Evolutionary conservation across 2,329 filamentous ascomycete species (phyloP).

Genomic region (Alternaria burnsii): DNA sequence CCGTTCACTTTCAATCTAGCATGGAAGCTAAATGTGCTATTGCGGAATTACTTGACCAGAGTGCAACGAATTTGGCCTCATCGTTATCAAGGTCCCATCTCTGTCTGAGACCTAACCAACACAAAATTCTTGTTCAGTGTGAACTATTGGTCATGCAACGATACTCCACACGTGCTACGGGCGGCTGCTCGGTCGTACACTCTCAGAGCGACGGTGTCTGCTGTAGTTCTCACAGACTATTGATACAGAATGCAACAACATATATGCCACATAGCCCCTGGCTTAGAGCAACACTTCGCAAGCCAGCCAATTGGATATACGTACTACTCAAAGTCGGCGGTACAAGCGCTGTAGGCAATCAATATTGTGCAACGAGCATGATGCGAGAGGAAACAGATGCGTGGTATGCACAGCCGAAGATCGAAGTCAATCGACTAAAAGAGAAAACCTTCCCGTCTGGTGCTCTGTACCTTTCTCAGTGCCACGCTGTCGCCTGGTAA

Average conservation of each 20-base stretch:
- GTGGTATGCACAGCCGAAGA: not conserved
- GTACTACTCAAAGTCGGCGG: not conserved
- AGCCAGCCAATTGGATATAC: not conserved
- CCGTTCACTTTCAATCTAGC: not conserved
- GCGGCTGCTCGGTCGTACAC: not conserved
- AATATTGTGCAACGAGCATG: slow-evolving; percentile 6
- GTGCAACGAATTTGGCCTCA: not conserved
- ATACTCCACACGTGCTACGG: not conserved
- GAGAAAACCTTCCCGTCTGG: not conserved
- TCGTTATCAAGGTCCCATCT: not conserved
- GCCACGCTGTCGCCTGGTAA: not conserved
- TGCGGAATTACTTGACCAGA: not conserved
- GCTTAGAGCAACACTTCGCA: not conserved
- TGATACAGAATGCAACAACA: not conserved
- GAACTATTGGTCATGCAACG: not conserved
- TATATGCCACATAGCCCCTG: not conserved
- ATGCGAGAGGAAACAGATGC: not conserved
- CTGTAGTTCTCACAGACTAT: not conserved
- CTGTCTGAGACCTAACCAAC: not conserved
- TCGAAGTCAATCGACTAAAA: not conserved
- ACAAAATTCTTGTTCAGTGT: not conserved
- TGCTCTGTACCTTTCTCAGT: not conserved
- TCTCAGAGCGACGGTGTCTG: not conserved
- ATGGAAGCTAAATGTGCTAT: not conserved
- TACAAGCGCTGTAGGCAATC: slow-evolving; percentile 2